A percentile compares a stretch with the other conserved stretches of the same genome.
These are phyloP conservation scores for Delphinella strobiligena DNA, from an alignment of 2,329 filamentous ascomycete genomes.

Conservation along the genomic window DNA sequence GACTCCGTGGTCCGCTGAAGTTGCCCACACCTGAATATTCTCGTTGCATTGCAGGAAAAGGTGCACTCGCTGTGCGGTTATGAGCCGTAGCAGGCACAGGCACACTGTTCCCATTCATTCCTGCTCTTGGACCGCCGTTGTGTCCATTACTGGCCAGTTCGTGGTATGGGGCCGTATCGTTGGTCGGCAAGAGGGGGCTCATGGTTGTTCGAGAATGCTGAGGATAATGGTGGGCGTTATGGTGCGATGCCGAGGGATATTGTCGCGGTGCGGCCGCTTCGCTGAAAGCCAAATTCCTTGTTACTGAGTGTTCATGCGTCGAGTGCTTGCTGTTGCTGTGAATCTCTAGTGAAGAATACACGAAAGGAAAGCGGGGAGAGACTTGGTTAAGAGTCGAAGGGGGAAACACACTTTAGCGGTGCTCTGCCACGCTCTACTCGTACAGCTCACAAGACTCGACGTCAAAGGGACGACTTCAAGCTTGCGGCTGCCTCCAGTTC, in stretches of 20 bases:
- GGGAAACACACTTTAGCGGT: too few relatives aligned
- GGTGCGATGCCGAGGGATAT: too few relatives aligned
- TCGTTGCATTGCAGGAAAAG: slow-evolving; percentile 26
- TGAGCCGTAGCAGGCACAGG: neutral
- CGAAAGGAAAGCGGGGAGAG: too few relatives aligned
- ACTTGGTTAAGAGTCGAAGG: too few relatives aligned
- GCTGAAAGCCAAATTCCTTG: too few relatives aligned
- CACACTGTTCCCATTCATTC: neutral
- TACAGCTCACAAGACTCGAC: neutral
- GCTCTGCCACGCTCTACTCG: too few relatives aligned
- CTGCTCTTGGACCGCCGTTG: neutral
- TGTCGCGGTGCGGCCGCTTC: too few relatives aligned
- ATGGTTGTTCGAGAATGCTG: neutral
- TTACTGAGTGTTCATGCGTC: too few relatives aligned
- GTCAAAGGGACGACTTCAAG: too few relatives aligned
- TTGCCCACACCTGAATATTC: neutral
- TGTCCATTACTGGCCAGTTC: neutral
- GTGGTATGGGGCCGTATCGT: neutral
- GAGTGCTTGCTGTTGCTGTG: too few relatives aligned
- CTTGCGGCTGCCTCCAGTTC: neutral
- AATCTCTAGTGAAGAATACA: too few relatives aligned
- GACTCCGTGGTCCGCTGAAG: slow-evolving; percentile 26
- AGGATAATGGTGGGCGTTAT: neutral
- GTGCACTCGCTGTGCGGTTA: neutral
- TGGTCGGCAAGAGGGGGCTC: neutral